phyloP scores from a whole-genome alignment of 176 grass and related monocot genomes.

The Triticum monococcum region DNA sequence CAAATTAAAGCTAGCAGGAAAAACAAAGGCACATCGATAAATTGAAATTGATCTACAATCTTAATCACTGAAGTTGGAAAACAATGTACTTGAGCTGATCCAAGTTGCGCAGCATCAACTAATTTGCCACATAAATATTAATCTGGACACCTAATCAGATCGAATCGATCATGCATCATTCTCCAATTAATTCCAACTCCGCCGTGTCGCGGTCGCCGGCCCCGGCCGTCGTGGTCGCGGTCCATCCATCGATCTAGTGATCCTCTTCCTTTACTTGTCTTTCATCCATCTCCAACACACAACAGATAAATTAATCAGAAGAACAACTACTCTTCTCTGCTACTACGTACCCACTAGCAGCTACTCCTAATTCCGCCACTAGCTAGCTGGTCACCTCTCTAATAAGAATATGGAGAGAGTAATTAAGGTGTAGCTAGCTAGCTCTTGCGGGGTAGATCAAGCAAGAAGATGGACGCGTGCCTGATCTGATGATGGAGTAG shows the following conservation, averaged over 20 bases:
- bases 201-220: neutral
- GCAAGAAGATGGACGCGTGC: neutral
- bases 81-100: neutral
- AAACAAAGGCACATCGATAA: neutral
- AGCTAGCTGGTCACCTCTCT: neutral
- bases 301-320: neutral
- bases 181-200: neutral
- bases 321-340: neutral
- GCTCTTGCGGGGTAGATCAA: neutral
- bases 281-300: neutral
- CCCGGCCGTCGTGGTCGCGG: neutral
- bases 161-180: neutral
- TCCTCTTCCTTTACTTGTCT: neutral
- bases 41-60: neutral
- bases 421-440: neutral
- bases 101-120: too few relatives aligned
- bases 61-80: slow-evolving; percentile 13
- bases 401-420: neutral
- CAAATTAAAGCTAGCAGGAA: neutral
- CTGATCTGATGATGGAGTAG: neutral
- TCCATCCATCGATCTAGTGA: neutral
- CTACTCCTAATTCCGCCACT: neutral
- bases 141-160: neutral
- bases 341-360: neutral
- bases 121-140: slow-evolving; percentile 2